Evolutionary conservation across 2,329 filamentous ascomycete species (phyloP), one percentile per base, ranked within the genome.

Genomic region (Fusarium phyllophilum): DNA sequence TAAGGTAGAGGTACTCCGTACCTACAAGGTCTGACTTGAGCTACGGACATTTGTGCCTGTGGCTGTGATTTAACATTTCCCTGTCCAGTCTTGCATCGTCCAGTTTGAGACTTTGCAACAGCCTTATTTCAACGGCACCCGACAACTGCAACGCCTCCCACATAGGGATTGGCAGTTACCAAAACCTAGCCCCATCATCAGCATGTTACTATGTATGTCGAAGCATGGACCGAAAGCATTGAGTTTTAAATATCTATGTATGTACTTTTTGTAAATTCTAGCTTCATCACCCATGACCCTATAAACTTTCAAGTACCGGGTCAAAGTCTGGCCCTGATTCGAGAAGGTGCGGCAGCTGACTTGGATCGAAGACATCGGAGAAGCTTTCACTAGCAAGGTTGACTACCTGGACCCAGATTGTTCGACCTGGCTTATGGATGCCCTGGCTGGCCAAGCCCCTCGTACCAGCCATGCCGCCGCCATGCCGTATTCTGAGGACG

Each of bases 111-210:
- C 54, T 64, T 59, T 45, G 34, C 31, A 44, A 55, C 41, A 63
- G 61, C 58, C 72, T 64, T 74, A 68, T 72, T 73, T 70, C 65
- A 64, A 72, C 59, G n/a, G 66, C 68, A 58, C 48, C 22, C 42
- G 39, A 55, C 31, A 24, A 58, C 41, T 62, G 26, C 20, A 29
- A 18, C 15, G 24, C 26, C 22, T 45, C 31, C 26, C 33, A 36
- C 17, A 34, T 34, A 24, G 11, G 22, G 12, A 39, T 51, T 26
- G 22, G 31, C 24, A 38, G 33, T 20, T 62, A 9, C 22, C 46
- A 55, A 18, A 55, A 26, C 39, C 34, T 33, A 38, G 8, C 18
- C 31, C 31, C 49, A 26, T 54, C 51, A 54, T 38, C 34, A 26
- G 15, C 18, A 44, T 18, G 29, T 31, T 24, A 48, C 42, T 17